These are phyloP conservation scores for Cyanodermella asteris DNA, from an alignment of 2,329 filamentous ascomycete genomes.

Conservation along the genomic window DNA sequence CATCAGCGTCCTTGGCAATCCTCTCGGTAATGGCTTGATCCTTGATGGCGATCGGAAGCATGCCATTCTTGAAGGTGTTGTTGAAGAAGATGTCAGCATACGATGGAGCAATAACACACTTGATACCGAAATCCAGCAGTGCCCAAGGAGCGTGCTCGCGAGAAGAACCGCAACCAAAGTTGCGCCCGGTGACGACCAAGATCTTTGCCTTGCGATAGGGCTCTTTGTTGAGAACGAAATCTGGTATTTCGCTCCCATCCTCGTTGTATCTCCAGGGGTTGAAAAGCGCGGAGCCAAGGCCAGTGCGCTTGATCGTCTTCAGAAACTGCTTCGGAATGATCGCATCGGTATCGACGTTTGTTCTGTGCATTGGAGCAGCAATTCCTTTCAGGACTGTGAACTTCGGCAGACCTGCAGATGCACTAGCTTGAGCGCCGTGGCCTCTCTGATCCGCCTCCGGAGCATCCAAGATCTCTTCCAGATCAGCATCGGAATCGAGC, in stretches of 20 bases:
- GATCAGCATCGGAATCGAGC: slow-evolving; percentile 36
- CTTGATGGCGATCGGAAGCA: slow-evolving; percentile 65
- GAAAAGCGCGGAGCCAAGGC: slow-evolving; percentile 75
- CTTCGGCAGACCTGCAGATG: slow-evolving; percentile 48
- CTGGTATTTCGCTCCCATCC: slow-evolving; percentile 50
- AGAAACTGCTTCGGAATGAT: slow-evolving; percentile 99
- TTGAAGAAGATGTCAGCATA: slow-evolving; percentile 94
- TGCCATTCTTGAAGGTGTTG: slow-evolving; percentile 99
- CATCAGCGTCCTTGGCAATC: slow-evolving; percentile 55
- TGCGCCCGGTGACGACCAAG: slow-evolving; percentile 71
- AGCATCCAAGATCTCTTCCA: slow-evolving; percentile 39
- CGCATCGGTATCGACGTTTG: slow-evolving; percentile 95
- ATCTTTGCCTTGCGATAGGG: slow-evolving; percentile 72
- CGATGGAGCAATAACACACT: slow-evolving; percentile 73
- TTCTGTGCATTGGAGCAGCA: slow-evolving; percentile 65
- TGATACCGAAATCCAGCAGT: slow-evolving; percentile 87
- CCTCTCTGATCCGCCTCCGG: slow-evolving; percentile 42
- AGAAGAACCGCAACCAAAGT: slow-evolving; percentile 86
- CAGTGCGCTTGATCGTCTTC: slow-evolving; percentile 96
- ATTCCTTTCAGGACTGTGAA: slow-evolving; percentile 71
- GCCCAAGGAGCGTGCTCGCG: slow-evolving; percentile 97
- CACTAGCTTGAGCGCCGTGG: slow-evolving; percentile 33
- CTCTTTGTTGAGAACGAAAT: slow-evolving; percentile 78
- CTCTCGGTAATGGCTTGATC: slow-evolving; percentile 43
- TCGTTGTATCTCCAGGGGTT: slow-evolving; percentile 58